Percentiles rank a stretch among this genome's conserved stretches.
Evolutionary conservation across 2,329 filamentous ascomycete genomes (phyloP).

Genomic region (Penicillium glabrum): DNA sequence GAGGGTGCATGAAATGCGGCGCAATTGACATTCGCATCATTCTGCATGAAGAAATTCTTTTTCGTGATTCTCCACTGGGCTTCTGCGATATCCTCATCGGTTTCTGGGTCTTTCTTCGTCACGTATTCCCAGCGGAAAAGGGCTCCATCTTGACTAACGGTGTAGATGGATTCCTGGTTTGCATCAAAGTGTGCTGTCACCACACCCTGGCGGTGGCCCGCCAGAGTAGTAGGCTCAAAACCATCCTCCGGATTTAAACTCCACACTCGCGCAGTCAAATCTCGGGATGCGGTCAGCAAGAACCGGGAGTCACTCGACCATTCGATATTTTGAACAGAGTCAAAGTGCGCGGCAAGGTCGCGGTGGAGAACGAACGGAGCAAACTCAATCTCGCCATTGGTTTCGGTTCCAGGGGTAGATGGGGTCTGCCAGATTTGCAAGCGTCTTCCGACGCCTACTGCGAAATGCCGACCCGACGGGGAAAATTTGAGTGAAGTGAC

Average conservation of each 20-base stretch:
- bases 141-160: conserved; percentile 94
- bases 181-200: conserved; percentile 96
- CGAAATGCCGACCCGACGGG: conserved; percentile 87
- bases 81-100: conserved; percentile 62
- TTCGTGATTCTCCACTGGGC: conserved; percentile 89
- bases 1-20: conserved; percentile 85
- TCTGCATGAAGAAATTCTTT: conserved; percentile 91
- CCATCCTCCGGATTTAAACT: conserved; percentile 83
- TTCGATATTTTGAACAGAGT: conserved; percentile 79
- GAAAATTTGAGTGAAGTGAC: conserved; percentile 87
- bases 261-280: conserved; percentile 93
- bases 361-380: conserved; percentile 90
- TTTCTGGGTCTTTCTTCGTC: conserved; percentile 60
- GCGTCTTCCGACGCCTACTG: conserved; percentile 79
- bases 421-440: conserved; percentile 97
- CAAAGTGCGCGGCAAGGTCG: conserved; percentile 84
- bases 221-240: conserved; percentile 84
- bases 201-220: conserved; percentile 86
- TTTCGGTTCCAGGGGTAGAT: conserved; percentile 76
- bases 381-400: conserved; percentile 84
- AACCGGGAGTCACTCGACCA: conserved; percentile 98
- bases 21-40: conserved; percentile 80
- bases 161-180: conserved; percentile 89
- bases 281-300: conserved; percentile 87
- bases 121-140: conserved; percentile 91